Evolutionary conservation across 2,329 filamentous ascomycete species (phyloP), one percentile per base, ranked within the genome.

Genomic region (Trichoderma endophyticum): DNA sequence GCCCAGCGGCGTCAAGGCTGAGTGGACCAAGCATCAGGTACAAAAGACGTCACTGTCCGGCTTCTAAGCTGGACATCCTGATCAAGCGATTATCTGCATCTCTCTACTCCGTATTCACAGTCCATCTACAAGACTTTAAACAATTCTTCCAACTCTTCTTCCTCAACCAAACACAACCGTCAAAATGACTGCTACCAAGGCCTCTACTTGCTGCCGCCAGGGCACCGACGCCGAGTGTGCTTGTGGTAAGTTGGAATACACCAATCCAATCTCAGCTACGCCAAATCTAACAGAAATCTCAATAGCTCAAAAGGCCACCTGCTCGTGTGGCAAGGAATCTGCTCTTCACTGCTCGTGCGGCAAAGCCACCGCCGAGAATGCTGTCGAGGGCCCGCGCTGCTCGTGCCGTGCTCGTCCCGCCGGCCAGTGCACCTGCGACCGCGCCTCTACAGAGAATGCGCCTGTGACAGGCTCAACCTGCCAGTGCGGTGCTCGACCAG

Each of bases 251-350:
- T 83, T 70, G 51, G 66, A 73, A 28, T 56, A 21, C 11, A 11
- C 43, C 39, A 14, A 28, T n/a, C 28, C 3, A 14, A 4, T 18
- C 56, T 28, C 48, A 24, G 5, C 11, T 24, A 7, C 24, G 7
- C 3, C 6, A 39, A 3, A 65, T 18, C 34, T 63, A 66, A 48
- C 15, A n/a, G 11, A 14, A 7, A 24, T n/a, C 9, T 5, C 15
- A 12, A 59, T 76, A 89, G 89, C 89, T 76, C 82, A 89, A 77
- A 86, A 91, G 82, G 90, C 90, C 9, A 91, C 86, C 73, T 97
- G 94, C 89, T 97, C 93, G 18, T 98, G 95, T 81, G 95, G 95
- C 79, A 90, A 97, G 86, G 88, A 96, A 80, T 89, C 90, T 4
- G 95, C 95, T 64, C 89, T 97, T 63, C 87, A 95, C 81, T 98